Evolutionary conservation across 2,329 filamentous ascomycete genomes (phyloP).

Genomic region (Berkeleyomyces basicola): DNA sequence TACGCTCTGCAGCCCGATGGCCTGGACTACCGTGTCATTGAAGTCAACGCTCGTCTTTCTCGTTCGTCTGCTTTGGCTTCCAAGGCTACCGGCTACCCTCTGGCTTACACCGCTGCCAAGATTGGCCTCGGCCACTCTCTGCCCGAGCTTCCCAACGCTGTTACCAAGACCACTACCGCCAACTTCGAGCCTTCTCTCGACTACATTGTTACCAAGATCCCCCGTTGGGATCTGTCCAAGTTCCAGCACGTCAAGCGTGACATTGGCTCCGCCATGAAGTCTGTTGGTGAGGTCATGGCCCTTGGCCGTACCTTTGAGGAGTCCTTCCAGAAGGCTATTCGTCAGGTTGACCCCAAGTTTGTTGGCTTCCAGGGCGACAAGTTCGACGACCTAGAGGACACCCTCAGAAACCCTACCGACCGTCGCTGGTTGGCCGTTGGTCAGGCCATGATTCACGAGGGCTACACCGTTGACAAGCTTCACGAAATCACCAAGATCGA

Average conservation of each 20-base stretch:
- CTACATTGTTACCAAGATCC: slow-evolving; percentile 97
- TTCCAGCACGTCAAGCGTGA: slow-evolving; percentile 98
- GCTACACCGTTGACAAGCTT: slow-evolving; percentile 80
- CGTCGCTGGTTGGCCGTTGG: slow-evolving; percentile 94
- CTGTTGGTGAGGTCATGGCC: slow-evolving; percentile 97
- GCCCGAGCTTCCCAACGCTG: slow-evolving; percentile 89
- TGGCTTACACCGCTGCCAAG: slow-evolving; percentile 95
- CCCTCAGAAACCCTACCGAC: slow-evolving; percentile 83
- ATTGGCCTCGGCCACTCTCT: slow-evolving; percentile 92
- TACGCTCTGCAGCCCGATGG: slow-evolving; percentile 94
- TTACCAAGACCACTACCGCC: slow-evolving; percentile 95
- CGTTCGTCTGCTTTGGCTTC: slow-evolving; percentile 93
- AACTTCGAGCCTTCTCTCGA: slow-evolving; percentile 97
- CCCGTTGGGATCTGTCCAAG: slow-evolving; percentile 94
- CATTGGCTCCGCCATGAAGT: slow-evolving; percentile 98
- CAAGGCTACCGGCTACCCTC: slow-evolving; percentile 92
- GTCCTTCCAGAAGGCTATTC: slow-evolving; percentile 96
- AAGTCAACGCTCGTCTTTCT: slow-evolving; percentile 96
- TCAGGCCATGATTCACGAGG: slow-evolving; percentile 93
- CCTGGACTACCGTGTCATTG: slow-evolving; percentile 94
- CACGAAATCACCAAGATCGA: slow-evolving; percentile 97
- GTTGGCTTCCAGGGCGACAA: slow-evolving; percentile 89
- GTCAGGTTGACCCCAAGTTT: slow-evolving; percentile 85
- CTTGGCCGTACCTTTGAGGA: slow-evolving; percentile 98
- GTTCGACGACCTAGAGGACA: slow-evolving; percentile 82